Conservation (phyloP, 805 yeast species). For the Yarrowia porcina region DNA sequence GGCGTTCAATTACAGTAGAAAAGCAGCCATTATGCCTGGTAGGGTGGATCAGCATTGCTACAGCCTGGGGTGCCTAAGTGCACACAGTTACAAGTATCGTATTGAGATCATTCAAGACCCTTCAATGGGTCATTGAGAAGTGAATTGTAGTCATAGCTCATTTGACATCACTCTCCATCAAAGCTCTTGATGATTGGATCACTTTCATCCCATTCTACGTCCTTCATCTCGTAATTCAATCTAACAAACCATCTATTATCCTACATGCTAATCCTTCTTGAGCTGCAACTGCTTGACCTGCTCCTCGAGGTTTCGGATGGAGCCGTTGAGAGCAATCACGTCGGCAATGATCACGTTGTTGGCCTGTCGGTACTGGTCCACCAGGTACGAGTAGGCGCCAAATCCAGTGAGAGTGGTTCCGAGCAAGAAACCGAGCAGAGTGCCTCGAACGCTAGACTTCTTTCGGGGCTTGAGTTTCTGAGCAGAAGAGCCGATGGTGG, state of each 20-base stretch:
- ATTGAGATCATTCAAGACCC: no score
- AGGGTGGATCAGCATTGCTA: no score
- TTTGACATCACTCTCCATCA: no score
- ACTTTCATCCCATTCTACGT: no score
- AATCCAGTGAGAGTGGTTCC: conserved; percentile 75
- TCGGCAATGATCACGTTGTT: conserved; percentile 72
- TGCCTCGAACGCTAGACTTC: conserved; percentile 30
- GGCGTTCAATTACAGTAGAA: no score
- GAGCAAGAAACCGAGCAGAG: conserved; percentile 69
- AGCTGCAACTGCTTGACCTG: conserved; percentile 47
- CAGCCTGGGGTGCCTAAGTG: no score
- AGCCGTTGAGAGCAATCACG: conserved; percentile 64
- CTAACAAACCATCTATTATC: conserved; percentile 4
- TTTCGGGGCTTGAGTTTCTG: conserved; percentile 22
- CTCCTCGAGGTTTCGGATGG: conserved; percentile 63
- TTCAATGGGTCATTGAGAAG: no score
- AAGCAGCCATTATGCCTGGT: no score
- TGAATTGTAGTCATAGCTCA: no score
- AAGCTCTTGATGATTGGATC: no score
- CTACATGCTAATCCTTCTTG: conserved; percentile 17
- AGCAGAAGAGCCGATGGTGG: conserved; percentile 18
- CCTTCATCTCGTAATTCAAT: no score
- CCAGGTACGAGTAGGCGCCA: conserved; percentile 70
- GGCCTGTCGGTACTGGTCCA: conserved; percentile 73
- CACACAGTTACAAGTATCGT: no score